Evolutionary conservation across 2,329 filamentous ascomycete genomes (phyloP).

Genomic region (Pyricularia pennisetigena): DNA sequence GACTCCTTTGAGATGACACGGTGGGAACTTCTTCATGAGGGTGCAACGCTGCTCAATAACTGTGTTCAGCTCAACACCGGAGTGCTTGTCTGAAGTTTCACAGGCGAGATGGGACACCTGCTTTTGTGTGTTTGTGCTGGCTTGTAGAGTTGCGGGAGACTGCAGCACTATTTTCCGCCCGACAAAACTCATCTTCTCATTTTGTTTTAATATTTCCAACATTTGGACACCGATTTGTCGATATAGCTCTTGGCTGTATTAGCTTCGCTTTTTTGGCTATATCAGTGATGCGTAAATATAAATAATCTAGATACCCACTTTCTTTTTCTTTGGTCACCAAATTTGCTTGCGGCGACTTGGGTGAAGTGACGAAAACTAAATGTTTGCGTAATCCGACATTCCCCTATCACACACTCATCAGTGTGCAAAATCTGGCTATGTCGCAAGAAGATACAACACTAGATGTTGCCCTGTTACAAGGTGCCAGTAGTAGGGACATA

Average conservation of each 20-base stretch:
- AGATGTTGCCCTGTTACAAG: no score
- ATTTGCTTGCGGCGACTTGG: neutral
- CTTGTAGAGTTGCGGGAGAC: no score
- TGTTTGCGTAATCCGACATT: neutral
- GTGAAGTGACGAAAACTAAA: neutral
- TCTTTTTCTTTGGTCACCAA: neutral
- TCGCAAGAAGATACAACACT: no score
- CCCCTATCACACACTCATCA: no score
- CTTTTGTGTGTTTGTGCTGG: neutral
- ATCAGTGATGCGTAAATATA: neutral
- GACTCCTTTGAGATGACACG: conserved; percentile 73
- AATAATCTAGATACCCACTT: neutral
- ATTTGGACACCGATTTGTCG: neutral
- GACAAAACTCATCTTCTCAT: neutral
- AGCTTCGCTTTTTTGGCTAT: neutral
- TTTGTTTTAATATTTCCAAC: neutral
- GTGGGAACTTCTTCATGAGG: conserved; percentile 89
- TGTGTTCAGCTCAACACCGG: conserved; percentile 55
- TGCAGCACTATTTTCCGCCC: neutral
- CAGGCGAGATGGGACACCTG: neutral
- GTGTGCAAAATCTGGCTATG: no score
- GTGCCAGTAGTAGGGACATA: neutral
- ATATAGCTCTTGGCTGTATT: neutral
- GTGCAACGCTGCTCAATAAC: conserved; percentile 67
- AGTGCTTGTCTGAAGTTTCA: conserved; percentile 17